phyloP scores from a whole-genome alignment of 2,329 filamentous ascomycete genomes.

The Talaromyces albobiverticillius region DNA sequence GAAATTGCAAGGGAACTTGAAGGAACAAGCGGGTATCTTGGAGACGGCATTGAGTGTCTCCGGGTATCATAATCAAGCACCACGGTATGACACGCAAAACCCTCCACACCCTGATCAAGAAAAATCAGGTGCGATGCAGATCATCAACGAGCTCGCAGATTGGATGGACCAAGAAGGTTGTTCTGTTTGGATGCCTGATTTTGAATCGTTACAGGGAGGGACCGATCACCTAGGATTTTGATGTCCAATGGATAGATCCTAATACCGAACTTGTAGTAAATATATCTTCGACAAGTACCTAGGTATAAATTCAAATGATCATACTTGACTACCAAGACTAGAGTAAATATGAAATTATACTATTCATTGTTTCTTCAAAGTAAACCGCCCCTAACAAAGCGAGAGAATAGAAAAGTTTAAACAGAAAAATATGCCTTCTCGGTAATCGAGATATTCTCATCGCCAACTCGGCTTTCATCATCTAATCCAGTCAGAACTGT shows the following conservation, averaged over 20 bases:
- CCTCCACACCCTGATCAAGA: neutral
- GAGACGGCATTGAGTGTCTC: slow-evolving; percentile 39
- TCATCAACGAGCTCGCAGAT: slow-evolving; percentile 36
- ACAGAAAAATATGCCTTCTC: neutral
- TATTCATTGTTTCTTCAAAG: too few species aligned
- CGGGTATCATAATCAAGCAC: slow-evolving; percentile 16
- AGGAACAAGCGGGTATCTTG: slow-evolving; percentile 31
- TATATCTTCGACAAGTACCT: too few species aligned
- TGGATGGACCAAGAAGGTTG: slow-evolving; percentile 36
- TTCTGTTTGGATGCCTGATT: slow-evolving; percentile 36
- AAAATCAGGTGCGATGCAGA: slow-evolving; percentile 29
- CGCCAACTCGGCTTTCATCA: neutral
- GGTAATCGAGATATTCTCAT: neutral
- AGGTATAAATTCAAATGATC: too few species aligned
- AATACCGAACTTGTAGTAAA: too few species aligned
- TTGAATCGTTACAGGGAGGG: slow-evolving; percentile 30
- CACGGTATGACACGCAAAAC: neutral
- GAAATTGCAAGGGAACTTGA: slow-evolving; percentile 39
- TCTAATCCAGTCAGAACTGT: neutral
- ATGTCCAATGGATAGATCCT: neutral
- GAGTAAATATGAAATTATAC: too few species aligned
- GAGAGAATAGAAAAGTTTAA: neutral
- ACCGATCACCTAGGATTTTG: neutral
- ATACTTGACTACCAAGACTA: too few species aligned
- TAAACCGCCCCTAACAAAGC: too few species aligned